These are phyloP conservation scores for Larix kaempferi DNA, from an alignment of 75 land plant genomes.

Conservation along the genomic window DNA sequence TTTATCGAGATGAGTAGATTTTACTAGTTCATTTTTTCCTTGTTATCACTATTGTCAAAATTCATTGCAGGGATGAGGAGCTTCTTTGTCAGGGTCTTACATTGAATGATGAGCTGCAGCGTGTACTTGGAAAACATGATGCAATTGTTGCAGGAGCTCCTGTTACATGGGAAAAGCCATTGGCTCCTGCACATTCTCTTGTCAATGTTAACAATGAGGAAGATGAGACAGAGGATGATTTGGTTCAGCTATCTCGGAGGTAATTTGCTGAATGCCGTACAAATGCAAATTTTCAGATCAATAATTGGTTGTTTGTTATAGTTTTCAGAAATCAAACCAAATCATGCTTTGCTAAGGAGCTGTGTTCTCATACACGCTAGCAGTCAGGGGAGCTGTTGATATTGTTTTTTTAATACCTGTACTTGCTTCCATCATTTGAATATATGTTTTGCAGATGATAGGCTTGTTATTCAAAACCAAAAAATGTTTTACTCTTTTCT, in stretches of 20 bases:
- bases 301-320: not conserved
- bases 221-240: conserved; percentile 77
- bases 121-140: conserved; percentile 71
- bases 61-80: conserved; percentile 64
- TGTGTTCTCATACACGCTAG: not conserved
- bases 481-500: not conserved
- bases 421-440: not conserved
- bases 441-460: not conserved
- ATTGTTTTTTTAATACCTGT: not conserved
- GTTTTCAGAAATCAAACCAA: not conserved
- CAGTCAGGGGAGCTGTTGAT: not conserved
- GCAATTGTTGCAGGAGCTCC: conserved; percentile 57
- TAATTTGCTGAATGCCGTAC: conserved; percentile 1
- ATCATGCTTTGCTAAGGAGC: not conserved
- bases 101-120: conserved; percentile 85
- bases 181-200: conserved; percentile 26
- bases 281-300: not conserved
- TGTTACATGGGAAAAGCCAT: conserved; percentile 14
- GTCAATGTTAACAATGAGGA: conserved; percentile 62
- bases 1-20: not conserved
- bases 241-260: conserved; percentile 69
- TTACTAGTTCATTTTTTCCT: not conserved
- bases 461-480: not conserved
- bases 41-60: not conserved
- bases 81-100: conserved; percentile 70